A percentile compares a stretch with the other conserved stretches of the same genome.
These are phyloP conservation scores for Aspergillus aculeatinus DNA, from an alignment of 2,329 filamentous ascomycete genomes.

Conservation along the genomic window DNA sequence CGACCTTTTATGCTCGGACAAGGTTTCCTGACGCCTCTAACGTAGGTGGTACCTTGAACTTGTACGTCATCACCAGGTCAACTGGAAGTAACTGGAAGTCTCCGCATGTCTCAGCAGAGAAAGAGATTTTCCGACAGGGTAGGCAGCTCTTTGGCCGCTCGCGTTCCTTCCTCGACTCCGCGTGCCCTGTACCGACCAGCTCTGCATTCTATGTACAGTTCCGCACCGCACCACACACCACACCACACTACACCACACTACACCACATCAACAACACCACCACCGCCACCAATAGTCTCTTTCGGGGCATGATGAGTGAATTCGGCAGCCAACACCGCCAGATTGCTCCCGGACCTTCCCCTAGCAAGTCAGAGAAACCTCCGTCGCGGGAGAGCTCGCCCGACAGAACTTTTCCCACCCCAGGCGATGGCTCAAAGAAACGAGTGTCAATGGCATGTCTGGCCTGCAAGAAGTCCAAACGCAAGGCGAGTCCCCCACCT, in stretches of 20 bases:
- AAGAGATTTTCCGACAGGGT: background rate
- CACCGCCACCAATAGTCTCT: background rate
- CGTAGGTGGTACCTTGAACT: slow-evolving; percentile 6
- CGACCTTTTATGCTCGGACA: slow-evolving; percentile 14
- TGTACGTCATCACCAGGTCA: slow-evolving; percentile 23
- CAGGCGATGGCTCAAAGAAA: slow-evolving; percentile 31
- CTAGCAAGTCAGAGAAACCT: slow-evolving; percentile 11
- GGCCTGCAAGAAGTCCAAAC: slow-evolving; percentile 43
- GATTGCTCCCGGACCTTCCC: slow-evolving; percentile 27
- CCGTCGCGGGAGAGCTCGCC: slow-evolving; percentile 11
- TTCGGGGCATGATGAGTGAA: slow-evolving; percentile 20
- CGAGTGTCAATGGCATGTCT: slow-evolving; percentile 42
- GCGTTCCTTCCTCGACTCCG: background rate
- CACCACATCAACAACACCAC: background rate
- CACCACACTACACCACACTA: background rate
- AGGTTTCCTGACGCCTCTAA: slow-evolving; percentile 21
- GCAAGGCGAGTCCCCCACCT: slow-evolving; percentile 29
- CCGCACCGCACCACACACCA: too few species aligned
- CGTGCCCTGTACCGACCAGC: background rate
- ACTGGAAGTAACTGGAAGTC: background rate
- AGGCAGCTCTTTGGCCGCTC: background rate
- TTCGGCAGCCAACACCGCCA: slow-evolving; percentile 22
- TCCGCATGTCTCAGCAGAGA: background rate
- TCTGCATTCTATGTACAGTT: too few species aligned
- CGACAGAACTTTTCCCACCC: slow-evolving; percentile 8